Evolutionary conservation across 129 eudicot genomes (phyloP), one percentile per base, ranked within the genome.

Genomic region (Ambrosia artemisiifolia): DNA sequence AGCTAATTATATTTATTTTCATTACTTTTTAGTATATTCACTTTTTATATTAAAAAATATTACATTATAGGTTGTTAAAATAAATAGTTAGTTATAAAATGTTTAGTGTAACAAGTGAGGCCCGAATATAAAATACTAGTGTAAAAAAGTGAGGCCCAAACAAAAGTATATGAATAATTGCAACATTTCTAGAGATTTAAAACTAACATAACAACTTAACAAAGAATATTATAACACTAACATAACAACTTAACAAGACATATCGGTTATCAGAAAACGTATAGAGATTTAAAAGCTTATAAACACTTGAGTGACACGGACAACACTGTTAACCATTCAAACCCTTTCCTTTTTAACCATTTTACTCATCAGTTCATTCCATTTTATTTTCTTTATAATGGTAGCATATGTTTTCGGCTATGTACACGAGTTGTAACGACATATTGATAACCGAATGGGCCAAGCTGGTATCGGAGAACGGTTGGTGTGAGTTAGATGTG

Each of bases 331-430:
- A n/a, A n/a, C n/a, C n/a, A n/a, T n/a, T n/a, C n/a, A n/a, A n/a
- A n/a, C n/a, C n/a, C n/a, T n/a, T 49, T 12, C 0, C 14, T n/a
- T 48, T 12, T 4, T 14, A 20, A 55, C 34, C 11, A 28, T 28
- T 11, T 24, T 20, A 28, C 64, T 10, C 64, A 57, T 57, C 57
- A 51, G 17, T 57, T 57, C 40, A 20, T 59, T 32, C 3, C 0
- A 18, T 10, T 6, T 34, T 1, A 5, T 19, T 5, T 32, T 36
- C 44, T 60, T 51, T 19, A 16, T 16, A 19, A 30, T 48, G 11
- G 24, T 63, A 88, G 94, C 69, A 75, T 67, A 90, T 87, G 94
- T 44, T 85, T 13, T 86, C 87, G 5, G 91, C 94, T 6, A 87
- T 90, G 90, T 70, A 65, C 60, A 11, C 63, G 19, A 82, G 96